phyloP scores from a whole-genome alignment of 345 rosid genomes.

The Hibiscus mutabilis region DNA sequence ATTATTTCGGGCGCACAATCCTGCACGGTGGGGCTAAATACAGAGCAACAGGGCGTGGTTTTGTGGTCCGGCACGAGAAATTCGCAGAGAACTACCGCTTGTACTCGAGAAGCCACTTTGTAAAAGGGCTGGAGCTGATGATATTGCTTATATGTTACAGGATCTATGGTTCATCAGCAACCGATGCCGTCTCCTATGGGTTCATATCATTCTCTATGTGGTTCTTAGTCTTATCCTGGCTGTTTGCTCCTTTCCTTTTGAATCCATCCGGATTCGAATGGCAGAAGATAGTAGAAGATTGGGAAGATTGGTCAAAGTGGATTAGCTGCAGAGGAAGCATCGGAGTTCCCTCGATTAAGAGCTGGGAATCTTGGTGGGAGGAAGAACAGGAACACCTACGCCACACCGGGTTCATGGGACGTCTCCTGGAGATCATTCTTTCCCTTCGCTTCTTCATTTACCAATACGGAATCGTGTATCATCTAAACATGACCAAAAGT shows the following conservation, averaged over 20 bases:
- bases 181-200: conserved; percentile 22
- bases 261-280: conserved; percentile 97
- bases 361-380: conserved; percentile 99
- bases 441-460: conserved; percentile 67
- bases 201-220: conserved; percentile 73
- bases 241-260: conserved; percentile 85
- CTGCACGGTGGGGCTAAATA: conserved; percentile 97
- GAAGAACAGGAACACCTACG: conserved; percentile 92
- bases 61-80: conserved; percentile 92
- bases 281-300: conserved; percentile 97
- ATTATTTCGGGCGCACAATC: conserved; percentile 88
- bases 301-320: conserved; percentile 98
- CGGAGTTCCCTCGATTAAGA: conserved; percentile 85
- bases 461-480: conserved; percentile 91
- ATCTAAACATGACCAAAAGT: conserved; percentile 48
- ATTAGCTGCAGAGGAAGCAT: conserved; percentile 85
- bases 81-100: conserved; percentile 95
- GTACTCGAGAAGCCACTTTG: conserved; percentile 97
- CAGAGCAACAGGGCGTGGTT: conserved; percentile 99
- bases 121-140: conserved; percentile 81
- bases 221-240: conserved; percentile 82
- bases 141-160: conserved; percentile 61
- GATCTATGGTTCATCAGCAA: conserved; percentile 52
- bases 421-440: conserved; percentile 69
- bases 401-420: conserved; percentile 63